phyloP scores from a whole-genome alignment of 2,329 filamentous ascomycete genomes.

The Beauveria sp. region DNA sequence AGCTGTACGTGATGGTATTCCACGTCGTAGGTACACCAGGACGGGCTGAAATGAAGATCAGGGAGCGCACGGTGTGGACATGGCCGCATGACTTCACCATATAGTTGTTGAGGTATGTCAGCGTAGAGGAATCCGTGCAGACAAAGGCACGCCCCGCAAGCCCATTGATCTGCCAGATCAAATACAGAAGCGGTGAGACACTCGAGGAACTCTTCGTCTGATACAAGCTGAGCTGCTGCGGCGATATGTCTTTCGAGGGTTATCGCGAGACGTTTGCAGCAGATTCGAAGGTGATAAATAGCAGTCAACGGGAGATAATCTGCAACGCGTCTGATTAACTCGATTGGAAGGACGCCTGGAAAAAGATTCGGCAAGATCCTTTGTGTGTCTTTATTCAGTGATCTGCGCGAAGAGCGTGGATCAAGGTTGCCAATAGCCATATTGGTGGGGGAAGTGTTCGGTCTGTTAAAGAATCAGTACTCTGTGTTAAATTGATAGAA shows the following conservation, averaged over 20 bases:
- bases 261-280: too few species aligned
- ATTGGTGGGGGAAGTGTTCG: too few species aligned
- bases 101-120: background rate
- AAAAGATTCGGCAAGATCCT: too few species aligned
- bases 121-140: background rate
- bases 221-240: background rate
- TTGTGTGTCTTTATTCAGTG: too few species aligned
- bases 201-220: background rate
- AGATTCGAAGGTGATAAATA: too few species aligned
- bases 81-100: background rate
- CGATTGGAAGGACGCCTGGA: too few species aligned
- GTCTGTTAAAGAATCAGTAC: too few species aligned
- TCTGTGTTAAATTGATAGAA: background rate
- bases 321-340: too few species aligned
- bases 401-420: too few species aligned
- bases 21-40: background rate
- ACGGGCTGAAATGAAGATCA: background rate
- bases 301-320: too few species aligned
- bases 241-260: too few species aligned
- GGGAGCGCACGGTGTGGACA: background rate
- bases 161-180: background rate
- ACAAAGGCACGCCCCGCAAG: background rate
- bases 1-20: background rate
- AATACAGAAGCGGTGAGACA: background rate
- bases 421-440: too few species aligned